Evolutionary conservation across 2,329 filamentous ascomycete genomes (phyloP), one percentile per base, ranked within the genome.

Genomic region (Juglanconis juglandina): DNA sequence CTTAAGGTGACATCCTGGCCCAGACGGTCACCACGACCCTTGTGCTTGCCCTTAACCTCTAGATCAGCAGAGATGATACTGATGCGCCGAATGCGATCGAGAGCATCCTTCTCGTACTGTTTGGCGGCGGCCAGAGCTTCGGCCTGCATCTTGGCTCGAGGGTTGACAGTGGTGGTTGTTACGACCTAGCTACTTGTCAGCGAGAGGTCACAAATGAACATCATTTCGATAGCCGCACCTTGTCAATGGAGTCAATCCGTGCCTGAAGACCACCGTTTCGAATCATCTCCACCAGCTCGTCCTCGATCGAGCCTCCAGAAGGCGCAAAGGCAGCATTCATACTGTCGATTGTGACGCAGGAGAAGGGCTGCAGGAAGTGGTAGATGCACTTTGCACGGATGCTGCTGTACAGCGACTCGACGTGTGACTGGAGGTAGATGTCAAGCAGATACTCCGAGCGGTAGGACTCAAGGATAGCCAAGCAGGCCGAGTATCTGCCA

Each of bases 311-410:
- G 63, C 81, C 76, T 4, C 83, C 83, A 0, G 84, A 77, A 2
- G 81, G 77, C 0, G 86, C 87, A 73, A 99, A 98, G 2, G 91
- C 88, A 41, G 83, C 79, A 8, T 90, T 86, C 79, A 99, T 85
- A 63, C 87, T 92, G 24, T 88, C 82, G 4, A 98, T 79, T 0
- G 90, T 93, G 63, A 97, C 92, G 66, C 88, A 88, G 47, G 89
- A 96, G 73, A 96, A 99, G 0, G 95, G 93, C 32, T 91, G 82
- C 68, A 96, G 89, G 75, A 97, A 98, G 70, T 96, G 91, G 32
- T 93, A 85, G 61, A 99, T 97, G 69, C 93, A 94, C 77, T 97
- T 97, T 69, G 84, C 90, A 61, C 95, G 87, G 66, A 99, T 92
- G 52, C 80, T 78, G 10, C 82, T 79, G 76, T 93, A 95, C 24